phyloP scores from a whole-genome alignment of 805 yeast species.

The Metahyphopichia silvanorum region DNA sequence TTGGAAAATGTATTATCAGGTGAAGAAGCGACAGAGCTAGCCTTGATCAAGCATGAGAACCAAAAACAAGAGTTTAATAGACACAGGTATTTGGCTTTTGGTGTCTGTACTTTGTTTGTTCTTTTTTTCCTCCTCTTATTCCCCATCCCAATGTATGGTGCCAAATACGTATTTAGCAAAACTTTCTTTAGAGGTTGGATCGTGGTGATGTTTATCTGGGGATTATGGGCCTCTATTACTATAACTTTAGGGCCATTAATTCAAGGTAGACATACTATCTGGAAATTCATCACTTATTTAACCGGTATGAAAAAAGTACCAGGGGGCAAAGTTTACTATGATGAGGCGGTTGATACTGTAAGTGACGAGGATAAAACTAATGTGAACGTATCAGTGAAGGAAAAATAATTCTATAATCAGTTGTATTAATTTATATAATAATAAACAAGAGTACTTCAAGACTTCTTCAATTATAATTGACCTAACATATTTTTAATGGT shows the following conservation, averaged over 20 bases:
- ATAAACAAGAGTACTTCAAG: too few relatives aligned
- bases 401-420: too few relatives aligned
- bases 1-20: conserved; percentile 20
- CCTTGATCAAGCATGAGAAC: conserved; percentile 15
- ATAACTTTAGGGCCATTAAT: conserved; percentile 9
- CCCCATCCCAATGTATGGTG: conserved; percentile 49
- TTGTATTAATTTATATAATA: too few relatives aligned
- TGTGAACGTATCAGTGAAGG: too few relatives aligned
- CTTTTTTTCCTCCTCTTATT: conserved; percentile 15
- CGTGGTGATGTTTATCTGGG: conserved; percentile 23
- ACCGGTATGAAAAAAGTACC: background rate
- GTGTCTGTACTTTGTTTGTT: conserved; percentile 18
- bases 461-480: too few relatives aligned
- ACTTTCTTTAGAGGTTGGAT: conserved; percentile 23
- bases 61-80: conserved; percentile 18
- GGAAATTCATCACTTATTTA: background rate
- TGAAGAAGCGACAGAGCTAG: conserved; percentile 23
- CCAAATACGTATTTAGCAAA: conserved; percentile 49
- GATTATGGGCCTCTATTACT: conserved; percentile 16
- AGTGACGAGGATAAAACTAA: too few relatives aligned
- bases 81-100: conserved; percentile 22
- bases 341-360: too few relatives aligned
- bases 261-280: conserved; percentile 6
- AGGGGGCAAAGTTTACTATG: background rate
- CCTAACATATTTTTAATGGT: too few relatives aligned